phyloP scores from a whole-genome alignment of 225 moss, liverwort and hornwort genomes.

The Polytrichum commune region DNA sequence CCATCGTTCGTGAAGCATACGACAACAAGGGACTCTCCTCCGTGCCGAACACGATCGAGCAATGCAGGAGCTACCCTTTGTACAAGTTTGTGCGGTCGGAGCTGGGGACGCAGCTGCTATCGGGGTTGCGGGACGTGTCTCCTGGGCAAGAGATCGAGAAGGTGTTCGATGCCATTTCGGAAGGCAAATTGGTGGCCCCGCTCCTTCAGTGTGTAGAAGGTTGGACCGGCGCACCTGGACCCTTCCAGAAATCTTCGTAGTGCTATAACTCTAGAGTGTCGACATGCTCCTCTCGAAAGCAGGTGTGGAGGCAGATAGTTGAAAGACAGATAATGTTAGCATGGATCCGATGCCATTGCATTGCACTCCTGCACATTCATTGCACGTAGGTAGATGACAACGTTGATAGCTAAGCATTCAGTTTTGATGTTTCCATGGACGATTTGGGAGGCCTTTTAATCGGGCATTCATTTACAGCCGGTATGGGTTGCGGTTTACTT shows the following conservation, averaged over 20 bases:
- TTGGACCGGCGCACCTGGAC: conserved; percentile 57
- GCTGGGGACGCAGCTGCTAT: conserved; percentile 25
- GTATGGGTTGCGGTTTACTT: no score
- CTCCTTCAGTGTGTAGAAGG: conserved; percentile 49
- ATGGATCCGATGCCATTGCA: no score
- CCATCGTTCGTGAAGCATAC: conserved; percentile 14
- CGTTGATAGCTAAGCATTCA: no score
- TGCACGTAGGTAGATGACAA: no score
- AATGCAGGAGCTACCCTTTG: conserved; percentile 41
- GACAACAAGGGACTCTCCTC: conserved; percentile 9
- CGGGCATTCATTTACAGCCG: no score
- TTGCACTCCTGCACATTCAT: no score
- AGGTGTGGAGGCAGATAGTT: no score
- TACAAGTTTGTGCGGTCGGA: conserved; percentile 31
- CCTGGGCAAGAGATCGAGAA: conserved; percentile 42
- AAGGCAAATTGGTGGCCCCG: conserved; percentile 32
- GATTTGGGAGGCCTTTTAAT: no score
- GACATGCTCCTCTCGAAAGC: no score
- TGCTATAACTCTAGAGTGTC: no score
- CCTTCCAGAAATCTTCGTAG: conserved; percentile 10
- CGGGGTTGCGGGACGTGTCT: conserved; percentile 23
- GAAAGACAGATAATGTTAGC: no score
- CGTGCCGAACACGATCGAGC: conserved; percentile 18
- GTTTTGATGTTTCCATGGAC: no score
- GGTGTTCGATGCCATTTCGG: conserved; percentile 33